These are phyloP conservation scores for Epichloe gansuensis DNA, from an alignment of 2,329 filamentous ascomycete species.

Conservation along the genomic window DNA sequence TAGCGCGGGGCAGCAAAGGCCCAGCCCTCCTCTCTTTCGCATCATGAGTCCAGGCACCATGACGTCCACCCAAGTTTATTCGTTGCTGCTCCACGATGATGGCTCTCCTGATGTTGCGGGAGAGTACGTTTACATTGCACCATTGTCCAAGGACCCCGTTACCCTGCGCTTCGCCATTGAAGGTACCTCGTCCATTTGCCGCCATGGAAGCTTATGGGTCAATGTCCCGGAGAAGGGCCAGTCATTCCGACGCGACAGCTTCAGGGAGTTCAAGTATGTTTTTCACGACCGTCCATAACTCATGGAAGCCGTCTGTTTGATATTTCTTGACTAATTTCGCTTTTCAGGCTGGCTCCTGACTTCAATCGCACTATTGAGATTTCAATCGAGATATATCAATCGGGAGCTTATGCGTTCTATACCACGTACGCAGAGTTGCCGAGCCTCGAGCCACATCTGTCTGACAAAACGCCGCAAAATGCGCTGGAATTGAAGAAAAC, in stretches of 20 bases:
- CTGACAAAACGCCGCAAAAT: slow-evolving; percentile 15
- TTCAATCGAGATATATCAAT: slow-evolving; percentile 67
- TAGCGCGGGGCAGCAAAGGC: slow-evolving; percentile 8
- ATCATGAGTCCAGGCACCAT: slow-evolving; percentile 49
- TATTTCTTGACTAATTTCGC: neutral
- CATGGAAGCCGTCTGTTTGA: neutral
- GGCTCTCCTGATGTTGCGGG: slow-evolving; percentile 82
- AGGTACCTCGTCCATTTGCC: slow-evolving; percentile 89
- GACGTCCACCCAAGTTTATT: slow-evolving; percentile 62
- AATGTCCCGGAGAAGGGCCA: slow-evolving; percentile 74
- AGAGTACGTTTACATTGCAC: slow-evolving; percentile 82
- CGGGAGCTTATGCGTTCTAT: slow-evolving; percentile 90
- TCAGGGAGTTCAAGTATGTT: slow-evolving; percentile 78
- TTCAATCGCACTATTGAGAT: slow-evolving; percentile 90
- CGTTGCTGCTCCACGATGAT: slow-evolving; percentile 82
- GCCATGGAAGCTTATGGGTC: slow-evolving; percentile 89
- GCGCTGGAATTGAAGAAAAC: slow-evolving; percentile 49
- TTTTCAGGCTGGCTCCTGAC: slow-evolving; percentile 63
- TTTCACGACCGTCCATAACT: neutral
- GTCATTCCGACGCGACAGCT: slow-evolving; percentile 64
- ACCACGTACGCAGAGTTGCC: slow-evolving; percentile 84
- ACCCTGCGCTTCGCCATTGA: slow-evolving; percentile 80
- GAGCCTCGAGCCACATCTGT: slow-evolving; percentile 31
- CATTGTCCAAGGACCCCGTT: slow-evolving; percentile 60
- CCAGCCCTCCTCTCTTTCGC: slow-evolving; percentile 16